A percentile compares a stretch with the other conserved stretches of the same genome.
phyloP scores from a whole-genome alignment of 495 filamentous ascomycete species.

The Delitschia confertaspora region DNA sequence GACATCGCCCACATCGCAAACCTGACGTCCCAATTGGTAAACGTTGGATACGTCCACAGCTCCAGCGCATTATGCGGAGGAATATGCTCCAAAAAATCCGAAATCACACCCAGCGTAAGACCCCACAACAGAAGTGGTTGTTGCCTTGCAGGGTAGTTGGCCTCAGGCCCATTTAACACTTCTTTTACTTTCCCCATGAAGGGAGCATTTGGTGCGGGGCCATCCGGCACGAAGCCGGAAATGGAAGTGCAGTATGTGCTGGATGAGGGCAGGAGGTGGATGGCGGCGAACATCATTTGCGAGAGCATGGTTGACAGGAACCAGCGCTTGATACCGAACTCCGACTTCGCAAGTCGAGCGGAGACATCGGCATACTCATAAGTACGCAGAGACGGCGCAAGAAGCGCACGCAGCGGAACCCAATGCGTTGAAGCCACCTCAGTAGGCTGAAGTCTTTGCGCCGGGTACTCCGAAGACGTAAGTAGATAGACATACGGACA shows the following conservation, averaged over 20 bases:
- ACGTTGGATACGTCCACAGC: constrained; percentile 65
- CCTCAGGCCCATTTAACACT: constrained; percentile 1
- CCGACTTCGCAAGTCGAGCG: constrained; percentile 49
- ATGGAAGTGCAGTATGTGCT: constrained; percentile 47
- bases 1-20: constrained; percentile 54
- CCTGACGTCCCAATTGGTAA: constrained; percentile 56
- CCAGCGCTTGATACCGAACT: constrained; percentile 43
- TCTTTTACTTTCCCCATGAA: constrained; percentile 7
- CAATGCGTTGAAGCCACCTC: constrained; percentile 72
- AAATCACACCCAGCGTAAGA: constrained; percentile 60
- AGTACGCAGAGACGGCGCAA: constrained; percentile 54
- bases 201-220: neutral
- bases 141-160: constrained; percentile 26
- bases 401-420: constrained; percentile 59
- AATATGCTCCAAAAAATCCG: constrained; percentile 64
- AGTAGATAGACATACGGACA: constrained; percentile 66
- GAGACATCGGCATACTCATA: constrained; percentile 58
- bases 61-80: constrained; percentile 54
- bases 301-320: constrained; percentile 51
- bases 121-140: constrained; percentile 65
- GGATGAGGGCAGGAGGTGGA: constrained; percentile 55
- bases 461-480: constrained; percentile 48
- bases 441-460: constrained; percentile 56
- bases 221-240: constrained; percentile 37
- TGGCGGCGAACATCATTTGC: constrained; percentile 63